These are phyloP conservation scores for Fusarium sp. DNA, from an alignment of 2,329 filamentous ascomycete species.

Conservation along the genomic window DNA sequence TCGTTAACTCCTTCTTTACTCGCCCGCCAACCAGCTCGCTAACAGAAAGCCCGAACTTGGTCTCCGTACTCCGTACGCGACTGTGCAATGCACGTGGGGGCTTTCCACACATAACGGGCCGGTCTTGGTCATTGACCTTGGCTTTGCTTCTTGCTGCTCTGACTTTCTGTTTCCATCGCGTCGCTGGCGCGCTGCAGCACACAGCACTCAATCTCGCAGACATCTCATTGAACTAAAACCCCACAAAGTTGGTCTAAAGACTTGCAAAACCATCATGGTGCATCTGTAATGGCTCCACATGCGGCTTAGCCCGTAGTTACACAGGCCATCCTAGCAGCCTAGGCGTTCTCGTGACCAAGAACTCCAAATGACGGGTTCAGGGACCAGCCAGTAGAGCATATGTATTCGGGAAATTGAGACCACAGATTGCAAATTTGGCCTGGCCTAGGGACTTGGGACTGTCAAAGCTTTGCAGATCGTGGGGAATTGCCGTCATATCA, in stretches of 20 bases:
- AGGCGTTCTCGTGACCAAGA: neutral
- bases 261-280: neutral
- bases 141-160: neutral
- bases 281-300: neutral
- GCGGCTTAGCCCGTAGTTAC: neutral
- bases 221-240: neutral
- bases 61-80: neutral
- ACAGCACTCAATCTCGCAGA: constrained; percentile 11
- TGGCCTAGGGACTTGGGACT: constrained; percentile 4
- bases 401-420: constrained; percentile 31
- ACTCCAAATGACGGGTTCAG: neutral
- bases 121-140: neutral
- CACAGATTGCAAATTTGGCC: constrained; percentile 10
- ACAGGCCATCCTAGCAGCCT: neutral
- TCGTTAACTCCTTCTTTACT: constrained; percentile 18
- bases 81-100: neutral
- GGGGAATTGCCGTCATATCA: constrained; percentile 38
- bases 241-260: neutral
- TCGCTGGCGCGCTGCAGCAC: neutral
- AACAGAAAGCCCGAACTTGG: neutral
- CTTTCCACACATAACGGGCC: neutral
- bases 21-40: constrained; percentile 6
- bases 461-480: constrained; percentile 43
- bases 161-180: too few species aligned
- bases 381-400: neutral